Evolutionary conservation across 1,139 yeast species (phyloP).

Genomic region (Magnusiomyces fungicola): DNA sequence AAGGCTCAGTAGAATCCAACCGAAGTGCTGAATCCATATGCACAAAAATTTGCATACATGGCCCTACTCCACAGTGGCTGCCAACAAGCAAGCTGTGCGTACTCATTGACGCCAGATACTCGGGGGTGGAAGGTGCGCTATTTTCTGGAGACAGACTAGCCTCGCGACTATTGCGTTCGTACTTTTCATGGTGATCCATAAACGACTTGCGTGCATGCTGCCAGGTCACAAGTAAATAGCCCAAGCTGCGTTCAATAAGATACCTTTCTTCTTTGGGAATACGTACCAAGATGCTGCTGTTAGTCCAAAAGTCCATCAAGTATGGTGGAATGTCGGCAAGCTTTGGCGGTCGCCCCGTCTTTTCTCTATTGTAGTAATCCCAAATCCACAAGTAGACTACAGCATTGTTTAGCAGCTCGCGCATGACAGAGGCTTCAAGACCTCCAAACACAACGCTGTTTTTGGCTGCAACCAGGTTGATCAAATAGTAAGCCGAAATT

Average conservation of each 20-base stretch:
- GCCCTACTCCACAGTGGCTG: background rate
- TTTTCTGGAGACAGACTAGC: background rate
- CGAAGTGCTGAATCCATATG: background rate
- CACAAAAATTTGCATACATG: slow-evolving; percentile 1
- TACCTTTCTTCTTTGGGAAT: background rate
- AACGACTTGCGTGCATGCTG: slow-evolving; percentile 5
- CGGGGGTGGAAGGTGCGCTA: too few species aligned
- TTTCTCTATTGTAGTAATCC: slow-evolving; percentile 1
- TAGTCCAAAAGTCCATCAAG: background rate
- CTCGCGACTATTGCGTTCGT: background rate
- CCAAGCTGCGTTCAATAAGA: slow-evolving; percentile 1
- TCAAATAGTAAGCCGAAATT: background rate
- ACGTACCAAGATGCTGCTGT: background rate
- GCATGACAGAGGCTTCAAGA: background rate
- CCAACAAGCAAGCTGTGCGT: too few species aligned
- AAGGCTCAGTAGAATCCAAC: slow-evolving; percentile 1
- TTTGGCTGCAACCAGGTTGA: background rate
- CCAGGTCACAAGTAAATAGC: background rate
- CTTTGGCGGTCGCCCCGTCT: background rate
- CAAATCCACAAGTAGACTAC: background rate
- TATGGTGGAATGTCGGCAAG: background rate
- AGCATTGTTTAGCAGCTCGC: background rate
- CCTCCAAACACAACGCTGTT: background rate
- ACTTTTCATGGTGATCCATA: background rate
- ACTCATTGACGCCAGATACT: too few species aligned